Percentiles rank a stretch among this genome's conserved stretches.
These are phyloP conservation scores for Penicillium angulare DNA, from an alignment of 495 filamentous ascomycete genomes.

Conservation along the genomic window DNA sequence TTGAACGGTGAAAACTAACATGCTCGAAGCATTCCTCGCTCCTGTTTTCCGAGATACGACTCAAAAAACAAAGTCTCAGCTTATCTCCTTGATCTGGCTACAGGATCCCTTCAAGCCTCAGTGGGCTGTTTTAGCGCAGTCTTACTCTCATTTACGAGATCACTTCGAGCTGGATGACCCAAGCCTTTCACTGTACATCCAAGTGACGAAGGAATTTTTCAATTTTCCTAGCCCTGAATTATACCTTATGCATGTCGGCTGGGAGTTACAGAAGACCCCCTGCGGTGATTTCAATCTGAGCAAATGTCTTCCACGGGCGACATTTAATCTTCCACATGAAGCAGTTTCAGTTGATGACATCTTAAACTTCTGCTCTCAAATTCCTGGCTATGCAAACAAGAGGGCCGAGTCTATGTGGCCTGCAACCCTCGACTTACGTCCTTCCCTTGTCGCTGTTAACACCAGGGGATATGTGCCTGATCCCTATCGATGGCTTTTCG, in stretches of 20 bases:
- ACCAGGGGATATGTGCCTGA: background rate
- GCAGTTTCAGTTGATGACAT: background rate
- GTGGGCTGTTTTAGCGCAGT: slow-evolving; percentile 48
- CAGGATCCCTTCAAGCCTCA: slow-evolving; percentile 43
- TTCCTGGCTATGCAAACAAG: background rate
- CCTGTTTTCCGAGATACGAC: slow-evolving; percentile 34
- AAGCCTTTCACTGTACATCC: background rate
- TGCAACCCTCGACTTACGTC: no score
- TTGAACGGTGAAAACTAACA: slow-evolving; percentile 11
- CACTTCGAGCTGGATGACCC: slow-evolving; percentile 31
- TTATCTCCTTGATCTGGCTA: slow-evolving; percentile 43
- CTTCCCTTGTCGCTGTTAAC: background rate
- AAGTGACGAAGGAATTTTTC: background rate
- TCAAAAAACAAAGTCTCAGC: slow-evolving; percentile 44
- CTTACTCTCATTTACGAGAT: slow-evolving; percentile 51
- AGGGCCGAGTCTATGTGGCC: background rate
- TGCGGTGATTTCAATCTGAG: no score
- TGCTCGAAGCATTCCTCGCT: slow-evolving; percentile 36
- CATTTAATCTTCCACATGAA: no score
- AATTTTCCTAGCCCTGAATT: background rate
- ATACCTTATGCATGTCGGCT: background rate
- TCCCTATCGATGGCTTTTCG: background rate
- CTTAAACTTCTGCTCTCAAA: background rate
- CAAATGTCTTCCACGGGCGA: no score
- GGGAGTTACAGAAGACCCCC: background rate